A percentile compares a stretch with the other conserved stretches of the same genome.
Conservation (phyloP, 768 basidiomycete species). For the Suillus spraguei region DNA sequence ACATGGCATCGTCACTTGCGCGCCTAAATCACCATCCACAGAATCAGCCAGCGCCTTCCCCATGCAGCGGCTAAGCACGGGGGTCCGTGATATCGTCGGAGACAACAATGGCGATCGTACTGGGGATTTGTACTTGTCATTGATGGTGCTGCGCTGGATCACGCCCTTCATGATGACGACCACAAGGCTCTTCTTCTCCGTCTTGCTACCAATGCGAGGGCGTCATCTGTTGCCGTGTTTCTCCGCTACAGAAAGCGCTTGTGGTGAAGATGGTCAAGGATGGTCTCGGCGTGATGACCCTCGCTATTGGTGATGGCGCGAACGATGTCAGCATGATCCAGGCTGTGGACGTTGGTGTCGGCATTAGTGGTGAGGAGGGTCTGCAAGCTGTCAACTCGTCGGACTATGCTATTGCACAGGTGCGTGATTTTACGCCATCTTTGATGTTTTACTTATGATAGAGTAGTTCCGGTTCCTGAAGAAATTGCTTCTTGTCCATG, state of each 20-base stretch:
- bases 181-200: slow-evolving; percentile 76
- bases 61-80: no score
- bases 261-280: slow-evolving; percentile 94
- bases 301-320: slow-evolving; percentile 98
- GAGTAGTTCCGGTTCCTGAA: slow-evolving; percentile 89
- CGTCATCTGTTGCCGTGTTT: slow-evolving; percentile 97
- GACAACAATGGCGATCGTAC: slow-evolving; percentile 80
- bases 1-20: no score
- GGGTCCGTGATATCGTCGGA: slow-evolving; percentile 84
- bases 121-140: slow-evolving; percentile 95
- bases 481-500: no score
- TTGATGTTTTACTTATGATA: slow-evolving; percentile 6
- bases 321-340: slow-evolving; percentile 99
- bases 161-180: slow-evolving; percentile 71
- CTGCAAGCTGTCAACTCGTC: slow-evolving; percentile 98
- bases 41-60: no score
- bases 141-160: slow-evolving; percentile 78
- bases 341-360: slow-evolving; percentile 96
- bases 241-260: slow-evolving; percentile 97
- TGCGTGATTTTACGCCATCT: slow-evolving; percentile 29
- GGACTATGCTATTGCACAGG: slow-evolving; percentile 97
- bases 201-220: slow-evolving; percentile 90
- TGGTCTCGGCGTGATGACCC: slow-evolving; percentile 86
- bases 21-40: no score
- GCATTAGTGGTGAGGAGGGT: slow-evolving; percentile 97